Percentiles rank a stretch among this genome's conserved stretches.
Conservation (phyloP, 176 grass and related monocot species). For the Carex myosuroides region DNA sequence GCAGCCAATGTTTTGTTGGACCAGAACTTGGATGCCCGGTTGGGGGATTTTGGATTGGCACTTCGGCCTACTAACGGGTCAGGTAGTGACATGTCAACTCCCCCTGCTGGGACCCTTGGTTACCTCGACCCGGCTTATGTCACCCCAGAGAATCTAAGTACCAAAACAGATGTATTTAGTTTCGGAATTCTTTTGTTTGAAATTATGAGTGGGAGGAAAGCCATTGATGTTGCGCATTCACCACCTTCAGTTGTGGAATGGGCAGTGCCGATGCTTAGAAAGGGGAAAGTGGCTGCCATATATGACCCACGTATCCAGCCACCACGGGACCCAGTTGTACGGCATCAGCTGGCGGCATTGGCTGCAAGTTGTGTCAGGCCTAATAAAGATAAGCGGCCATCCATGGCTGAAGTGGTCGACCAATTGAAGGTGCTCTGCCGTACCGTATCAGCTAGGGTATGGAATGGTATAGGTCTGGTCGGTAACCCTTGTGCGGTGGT, state of each 20-base stretch:
- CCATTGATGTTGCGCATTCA: slow-evolving; percentile 87
- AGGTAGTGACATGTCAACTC: slow-evolving; percentile 17
- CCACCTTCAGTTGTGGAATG: slow-evolving; percentile 96
- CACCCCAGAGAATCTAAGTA: slow-evolving; percentile 90
- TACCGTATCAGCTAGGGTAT: slow-evolving; percentile 48
- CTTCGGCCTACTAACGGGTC: slow-evolving; percentile 32
- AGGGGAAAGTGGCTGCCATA: slow-evolving; percentile 59
- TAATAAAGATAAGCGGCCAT: slow-evolving; percentile 61
- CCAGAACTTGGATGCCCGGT: slow-evolving; percentile 64
- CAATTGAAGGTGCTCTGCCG: slow-evolving; percentile 53
- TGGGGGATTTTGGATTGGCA: slow-evolving; percentile 90
- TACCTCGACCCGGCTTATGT: slow-evolving; percentile 97
- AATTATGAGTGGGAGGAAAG: slow-evolving; percentile 94
- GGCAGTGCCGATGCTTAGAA: slow-evolving; percentile 77
- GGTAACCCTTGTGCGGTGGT: slow-evolving; percentile 90
- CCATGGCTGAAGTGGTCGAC: slow-evolving; percentile 75
- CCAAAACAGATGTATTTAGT: slow-evolving; percentile 99
- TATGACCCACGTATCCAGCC: slow-evolving; percentile 69
- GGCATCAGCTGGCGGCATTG: slow-evolving; percentile 64
- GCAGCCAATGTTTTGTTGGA: slow-evolving; percentile 74
- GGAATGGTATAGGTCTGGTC: slow-evolving; percentile 69
- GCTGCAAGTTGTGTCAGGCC: slow-evolving; percentile 81
- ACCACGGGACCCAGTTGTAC: slow-evolving; percentile 37
- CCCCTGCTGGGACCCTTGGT: slow-evolving; percentile 79
- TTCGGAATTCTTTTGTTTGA: slow-evolving; percentile 97